Conservation (phyloP, 306 rosid species). For the Sicyos edulis region DNA sequence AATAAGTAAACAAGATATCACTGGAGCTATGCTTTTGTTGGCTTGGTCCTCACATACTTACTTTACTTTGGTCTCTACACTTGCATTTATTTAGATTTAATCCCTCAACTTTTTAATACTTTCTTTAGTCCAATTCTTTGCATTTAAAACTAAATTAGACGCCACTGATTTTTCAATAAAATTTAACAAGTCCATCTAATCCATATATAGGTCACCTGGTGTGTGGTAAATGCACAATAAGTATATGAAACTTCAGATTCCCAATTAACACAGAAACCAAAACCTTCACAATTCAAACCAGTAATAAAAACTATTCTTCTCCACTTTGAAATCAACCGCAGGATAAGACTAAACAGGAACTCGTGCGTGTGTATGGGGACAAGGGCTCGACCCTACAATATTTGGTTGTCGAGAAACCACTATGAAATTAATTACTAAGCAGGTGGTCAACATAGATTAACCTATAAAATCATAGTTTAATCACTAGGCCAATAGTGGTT, state of each 20-base stretch:
- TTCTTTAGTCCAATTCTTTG: neutral
- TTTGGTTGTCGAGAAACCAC: too few species aligned
- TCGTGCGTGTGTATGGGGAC: too few species aligned
- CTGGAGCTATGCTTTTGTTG: too few species aligned
- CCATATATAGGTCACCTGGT: neutral
- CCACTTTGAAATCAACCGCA: neutral
- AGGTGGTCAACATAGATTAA: too few species aligned
- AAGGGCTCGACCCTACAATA: too few species aligned
- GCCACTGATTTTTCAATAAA: neutral
- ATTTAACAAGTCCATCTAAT: neutral
- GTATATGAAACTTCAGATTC: neutral
- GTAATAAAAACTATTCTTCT: neutral
- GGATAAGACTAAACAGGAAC: neutral
- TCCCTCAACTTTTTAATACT: neutral
- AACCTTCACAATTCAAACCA: neutral
- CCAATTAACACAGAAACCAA: neutral
- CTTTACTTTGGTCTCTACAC: neutral
- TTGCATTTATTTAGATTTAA: neutral
- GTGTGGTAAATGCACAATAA: neutral
- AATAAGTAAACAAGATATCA: too few species aligned
- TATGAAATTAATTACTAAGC: too few species aligned
- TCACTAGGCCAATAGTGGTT: too few species aligned
- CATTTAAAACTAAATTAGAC: neutral
- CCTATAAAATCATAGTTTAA: too few species aligned
- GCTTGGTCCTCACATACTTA: neutral